Evolutionary conservation across 805 yeast genomes (phyloP).

Genomic region (Candida khao-thaluensis): DNA sequence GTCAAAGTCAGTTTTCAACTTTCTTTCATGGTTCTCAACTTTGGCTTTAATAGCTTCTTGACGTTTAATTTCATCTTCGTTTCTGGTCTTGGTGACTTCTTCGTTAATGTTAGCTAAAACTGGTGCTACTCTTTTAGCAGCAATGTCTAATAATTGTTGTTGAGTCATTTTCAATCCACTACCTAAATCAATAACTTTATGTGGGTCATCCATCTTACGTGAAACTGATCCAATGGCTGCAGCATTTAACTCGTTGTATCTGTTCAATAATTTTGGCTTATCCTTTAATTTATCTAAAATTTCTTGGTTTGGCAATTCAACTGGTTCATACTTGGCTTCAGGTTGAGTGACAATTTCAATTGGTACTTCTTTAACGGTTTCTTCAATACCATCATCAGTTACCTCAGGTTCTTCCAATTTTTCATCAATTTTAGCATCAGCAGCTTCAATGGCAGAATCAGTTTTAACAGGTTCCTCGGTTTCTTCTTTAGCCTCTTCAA

Average conservation of each 20-base stretch:
- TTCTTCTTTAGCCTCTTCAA: slow-evolving; percentile 10
- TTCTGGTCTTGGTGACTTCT: slow-evolving; percentile 44
- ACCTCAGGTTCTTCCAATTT: slow-evolving; percentile 13
- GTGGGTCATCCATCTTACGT: slow-evolving; percentile 47
- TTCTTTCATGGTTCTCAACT: slow-evolving; percentile 33
- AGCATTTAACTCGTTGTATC: slow-evolving; percentile 49
- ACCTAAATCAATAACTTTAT: slow-evolving; percentile 51
- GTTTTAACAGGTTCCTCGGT: slow-evolving; percentile 17
- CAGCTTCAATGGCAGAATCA: slow-evolving; percentile 21
- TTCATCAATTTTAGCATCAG: slow-evolving; percentile 14
- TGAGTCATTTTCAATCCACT: slow-evolving; percentile 55
- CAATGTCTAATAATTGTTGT: slow-evolving; percentile 54
- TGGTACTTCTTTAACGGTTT: slow-evolving; percentile 29
- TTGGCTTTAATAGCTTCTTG: slow-evolving; percentile 38
- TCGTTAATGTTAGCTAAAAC: slow-evolving; percentile 50
- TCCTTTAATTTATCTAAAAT: slow-evolving; percentile 39
- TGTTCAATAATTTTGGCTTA: slow-evolving; percentile 48
- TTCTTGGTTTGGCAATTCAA: slow-evolving; percentile 35
- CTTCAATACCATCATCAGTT: slow-evolving; percentile 28
- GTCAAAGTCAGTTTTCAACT: slow-evolving; percentile 36
- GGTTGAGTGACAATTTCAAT: slow-evolving; percentile 36
- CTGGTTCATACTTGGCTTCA: slow-evolving; percentile 34
- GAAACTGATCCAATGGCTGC: slow-evolving; percentile 48
- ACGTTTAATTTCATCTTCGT: slow-evolving; percentile 44
- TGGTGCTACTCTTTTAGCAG: slow-evolving; percentile 55